Base-by-base conservation (phyloP, 139 green algal species). In the Bryopsis sp. region DNA sequence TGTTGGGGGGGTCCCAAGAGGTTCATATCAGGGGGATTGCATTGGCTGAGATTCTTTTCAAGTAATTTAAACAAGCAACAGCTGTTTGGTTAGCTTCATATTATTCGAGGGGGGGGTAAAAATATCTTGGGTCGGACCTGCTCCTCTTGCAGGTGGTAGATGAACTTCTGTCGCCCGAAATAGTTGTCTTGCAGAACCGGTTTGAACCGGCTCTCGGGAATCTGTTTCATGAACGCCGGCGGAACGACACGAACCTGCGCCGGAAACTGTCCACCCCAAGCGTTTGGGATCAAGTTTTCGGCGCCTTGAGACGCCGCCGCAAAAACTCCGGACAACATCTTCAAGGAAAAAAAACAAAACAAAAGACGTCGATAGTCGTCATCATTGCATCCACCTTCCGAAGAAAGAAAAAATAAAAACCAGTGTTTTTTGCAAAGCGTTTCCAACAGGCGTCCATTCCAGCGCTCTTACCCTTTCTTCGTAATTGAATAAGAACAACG, bases 401-500 rank as follows among this genome's bases (percentile, higher is more conserved):
- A n/a, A n/a, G n/a, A n/a, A n/a, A n/a, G n/a, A n/a, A n/a, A n/a
- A n/a, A n/a, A n/a, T n/a, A n/a, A n/a, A n/a, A n/a, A n/a, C n/a
- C n/a, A n/a, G n/a, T n/a, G n/a, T n/a, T n/a, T n/a, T n/a, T n/a
- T n/a, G n/a, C n/a, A n/a, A n/a, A n/a, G n/a, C n/a, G n/a, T n/a
- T n/a, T n/a, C n/a, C n/a, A n/a, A n/a, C n/a, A n/a, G n/a, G n/a
- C n/a, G n/a, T n/a, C n/a, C n/a, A n/a, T n/a, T n/a, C n/a, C n/a
- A n/a, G n/a, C n/a, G n/a, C n/a, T n/a, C 58, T 22, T 43, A 65
- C 62, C 7, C 37, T 31, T 8, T 6, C 3, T 28, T 54, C 62
- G 37, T 58, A 69, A n/a, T 69, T 54, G 62, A 47, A 69, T 35
- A 69, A 36, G 37, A 58, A 69, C 35, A 69, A 5, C 6, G 62